Evolutionary conservation across 2,329 filamentous ascomycete genomes (phyloP), one percentile per base, ranked within the genome.

Genomic region (Aspergillus caelatus): DNA sequence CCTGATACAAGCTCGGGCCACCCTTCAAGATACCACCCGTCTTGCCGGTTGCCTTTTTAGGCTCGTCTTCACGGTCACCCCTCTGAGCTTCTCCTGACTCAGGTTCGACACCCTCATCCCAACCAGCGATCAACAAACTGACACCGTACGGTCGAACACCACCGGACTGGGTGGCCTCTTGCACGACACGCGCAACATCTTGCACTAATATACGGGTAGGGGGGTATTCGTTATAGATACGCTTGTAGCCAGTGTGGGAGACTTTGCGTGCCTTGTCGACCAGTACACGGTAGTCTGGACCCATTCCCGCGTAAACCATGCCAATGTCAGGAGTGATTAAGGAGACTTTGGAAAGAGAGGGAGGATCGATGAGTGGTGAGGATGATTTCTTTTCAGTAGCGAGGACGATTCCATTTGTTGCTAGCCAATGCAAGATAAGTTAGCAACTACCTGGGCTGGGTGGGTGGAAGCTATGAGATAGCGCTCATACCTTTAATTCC

Each of bases 141-240:
- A 99, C 95, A 75, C 95, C 95, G 78, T 98, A 99, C 54, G 95
- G 95, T 68, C 95, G 88, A 68, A 99, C 94, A 88, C 95, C 95
- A 77, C 95, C 95, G 45, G 93, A 97, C 81, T 99, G 95, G 65
- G 95, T 99, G 65, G 95, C 95, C 83, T 99, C 95, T 82, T 99
- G 95, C 90, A 99, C 97, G 70, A 98, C 94, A 68, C 93, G 88
- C 64, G 95, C 95, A 62, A 99, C 94, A 75, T 99, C 95, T 82
- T 99, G 95, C 62, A 99, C 95, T 83, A 99, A 88, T 90, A 99
- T 99, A 79, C 95, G 90, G 62, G 95, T 99, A 7, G 95, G 95
- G n/a, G 95, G 95, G 84, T 99, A 99, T 84, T 99, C 95, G 83
- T 99, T 99, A 86, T 99, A 99, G 84, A 99, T 94, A 80, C 95